Base-by-base conservation (phyloP, 495 filamentous ascomycete genomes). In the Thermothielavioides terrestris region DNA sequence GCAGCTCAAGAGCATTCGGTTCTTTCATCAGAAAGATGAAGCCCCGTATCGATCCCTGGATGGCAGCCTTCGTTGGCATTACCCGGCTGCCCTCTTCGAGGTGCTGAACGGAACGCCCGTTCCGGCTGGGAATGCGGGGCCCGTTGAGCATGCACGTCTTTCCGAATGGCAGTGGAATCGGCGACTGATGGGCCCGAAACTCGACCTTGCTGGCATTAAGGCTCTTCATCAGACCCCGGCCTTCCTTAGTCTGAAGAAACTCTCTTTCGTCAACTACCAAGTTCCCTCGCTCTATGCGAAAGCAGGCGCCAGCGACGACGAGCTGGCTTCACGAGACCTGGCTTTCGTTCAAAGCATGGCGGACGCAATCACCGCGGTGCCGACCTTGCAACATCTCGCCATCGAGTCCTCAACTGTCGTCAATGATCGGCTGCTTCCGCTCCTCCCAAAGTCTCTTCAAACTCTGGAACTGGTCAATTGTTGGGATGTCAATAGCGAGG, bases 151-250 rank as follows among this genome's bases (percentile, higher is more conserved):
- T 2, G 42, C 49, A 2, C 64, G 74, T 10, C 76, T 94, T 25
- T 71, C 68, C 26, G 80, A 74, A 45, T 95, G 86, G 85, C 80
- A 80, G 27, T 94, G 89, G 88, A 90, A 85, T 55, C 66, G 77
- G 28, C 76, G 81, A n/a, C 71, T 85, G 38, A 72, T 77, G 52
- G 71, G 77, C 8, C 66, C 71, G 1, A 61, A 61, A n/a, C 54
- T 69, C 25, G 60, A 77, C 32, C 59, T 84, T 10, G 62, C 68
- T 1, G 63, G 71, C 6, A 46, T 73, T 21, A 46, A 43, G 11
- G 31, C 27, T 10, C 76, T 89, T 14, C 86, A 94, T 55, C 40
- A 61, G n/a, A 68, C 66, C n/a, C 65, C 73, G 5, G 57, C 76
- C 0, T 94, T 94, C 54, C 62, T 70, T 30, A 62, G 62, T 10